Conservation (phyloP, 306 rosid species). For the Acacia melanoxylon region DNA sequence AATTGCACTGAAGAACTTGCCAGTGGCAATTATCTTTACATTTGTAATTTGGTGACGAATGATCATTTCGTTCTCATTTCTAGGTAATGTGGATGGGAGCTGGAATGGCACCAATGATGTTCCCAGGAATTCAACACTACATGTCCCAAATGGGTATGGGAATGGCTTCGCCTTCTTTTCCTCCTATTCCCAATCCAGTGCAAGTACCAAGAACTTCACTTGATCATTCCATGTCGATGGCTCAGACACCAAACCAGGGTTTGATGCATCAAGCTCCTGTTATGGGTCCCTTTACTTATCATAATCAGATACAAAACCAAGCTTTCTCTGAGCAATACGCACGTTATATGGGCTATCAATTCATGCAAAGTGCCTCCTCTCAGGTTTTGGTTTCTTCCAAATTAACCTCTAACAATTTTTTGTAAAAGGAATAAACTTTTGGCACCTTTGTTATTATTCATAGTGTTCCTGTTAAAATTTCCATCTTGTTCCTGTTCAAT, state of each 20-base stretch:
- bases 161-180: constrained; percentile 63
- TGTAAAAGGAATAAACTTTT: not conserved
- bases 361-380: constrained; percentile 68
- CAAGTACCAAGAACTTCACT: constrained; percentile 57
- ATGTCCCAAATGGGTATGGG: constrained; percentile 68
- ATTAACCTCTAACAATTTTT: not conserved
- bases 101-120: constrained; percentile 86
- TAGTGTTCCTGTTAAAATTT: constrained; percentile 2
- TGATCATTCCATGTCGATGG: constrained; percentile 46
- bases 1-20: not conserved
- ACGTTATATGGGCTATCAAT: constrained; percentile 72
- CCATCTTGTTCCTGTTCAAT: not conserved
- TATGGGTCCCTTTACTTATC: constrained; percentile 59
- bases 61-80: constrained; percentile 20
- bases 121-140: constrained; percentile 73
- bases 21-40: constrained; percentile 10
- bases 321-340: constrained; percentile 72
- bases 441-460: not conserved
- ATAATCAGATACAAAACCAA: constrained; percentile 70
- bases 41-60: constrained; percentile 18
- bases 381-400: constrained; percentile 53
- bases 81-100: constrained; percentile 97
- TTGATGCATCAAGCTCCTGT: constrained; percentile 59
- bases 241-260: constrained; percentile 58
- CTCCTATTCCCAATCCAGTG: constrained; percentile 53